These are phyloP conservation scores for Colletotrichum sp. DNA, from an alignment of 2,329 filamentous ascomycete genomes.

Conservation along the genomic window DNA sequence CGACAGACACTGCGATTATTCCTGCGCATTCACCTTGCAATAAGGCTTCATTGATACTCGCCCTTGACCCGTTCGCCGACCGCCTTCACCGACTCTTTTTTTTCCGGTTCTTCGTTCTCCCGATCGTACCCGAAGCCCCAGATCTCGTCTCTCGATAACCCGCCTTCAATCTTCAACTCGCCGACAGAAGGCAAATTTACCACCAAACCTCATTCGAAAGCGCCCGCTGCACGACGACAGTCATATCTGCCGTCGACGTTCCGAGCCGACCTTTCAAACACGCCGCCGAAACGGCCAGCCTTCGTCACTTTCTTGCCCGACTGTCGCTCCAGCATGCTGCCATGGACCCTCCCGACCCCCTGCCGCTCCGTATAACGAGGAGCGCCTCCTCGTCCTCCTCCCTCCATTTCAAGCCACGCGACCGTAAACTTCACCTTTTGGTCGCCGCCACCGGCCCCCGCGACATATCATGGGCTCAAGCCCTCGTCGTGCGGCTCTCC, in stretches of 20 bases:
- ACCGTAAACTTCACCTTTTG: conserved; percentile 63
- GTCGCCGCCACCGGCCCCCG: conserved; percentile 69
- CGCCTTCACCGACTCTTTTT: neutral
- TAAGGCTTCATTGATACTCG: neutral
- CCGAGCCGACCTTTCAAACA: neutral
- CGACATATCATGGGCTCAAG: conserved; percentile 69
- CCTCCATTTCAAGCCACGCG: conserved; percentile 37
- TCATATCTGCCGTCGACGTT: neutral
- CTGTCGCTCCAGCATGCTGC: neutral
- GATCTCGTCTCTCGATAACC: neutral
- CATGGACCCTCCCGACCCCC: conserved; percentile 19
- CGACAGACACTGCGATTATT: neutral
- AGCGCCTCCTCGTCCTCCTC: conserved; percentile 38
- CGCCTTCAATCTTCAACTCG: neutral
- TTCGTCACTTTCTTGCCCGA: neutral
- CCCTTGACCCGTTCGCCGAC: neutral
- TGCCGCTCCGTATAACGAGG: conserved; percentile 17
- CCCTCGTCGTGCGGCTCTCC: conserved; percentile 70
- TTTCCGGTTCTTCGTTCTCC: neutral
- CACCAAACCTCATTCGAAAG: neutral
- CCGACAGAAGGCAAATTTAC: neutral
- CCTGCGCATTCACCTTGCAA: neutral
- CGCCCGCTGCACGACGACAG: neutral
- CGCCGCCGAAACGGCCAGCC: neutral
- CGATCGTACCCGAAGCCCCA: neutral